Percentiles rank a stretch among this genome's conserved stretches.
Evolutionary conservation across 305 asterid species (phyloP).

Genomic region (Andrographis paniculata): DNA sequence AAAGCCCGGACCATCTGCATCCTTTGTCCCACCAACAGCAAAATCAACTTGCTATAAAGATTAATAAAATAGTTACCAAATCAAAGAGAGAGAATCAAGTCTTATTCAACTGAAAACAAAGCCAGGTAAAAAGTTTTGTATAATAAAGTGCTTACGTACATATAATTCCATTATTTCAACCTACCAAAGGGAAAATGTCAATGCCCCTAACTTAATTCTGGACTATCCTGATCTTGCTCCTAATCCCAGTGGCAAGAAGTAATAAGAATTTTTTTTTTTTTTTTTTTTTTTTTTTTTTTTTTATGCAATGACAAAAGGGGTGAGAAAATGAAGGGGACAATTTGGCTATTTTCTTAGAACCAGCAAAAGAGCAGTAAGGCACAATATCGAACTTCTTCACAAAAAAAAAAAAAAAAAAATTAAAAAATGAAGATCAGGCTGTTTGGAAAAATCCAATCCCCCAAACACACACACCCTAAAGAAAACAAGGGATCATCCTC

Average conservation of each 20-base stretch:
- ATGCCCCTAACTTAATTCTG: not conserved
- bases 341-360: no score
- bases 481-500: not conserved
- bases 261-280: no score
- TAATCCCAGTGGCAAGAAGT: not conserved
- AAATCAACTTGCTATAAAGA: not conserved
- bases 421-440: not conserved
- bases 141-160: not conserved
- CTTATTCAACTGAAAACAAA: not conserved
- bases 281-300: no score
- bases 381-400: no score
- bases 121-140: not conserved
- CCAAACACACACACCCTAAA: not conserved
- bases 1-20: not conserved
- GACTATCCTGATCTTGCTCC: not conserved
- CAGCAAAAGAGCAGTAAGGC: no score
- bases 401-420: no score
- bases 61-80: slow-evolving; percentile 7
- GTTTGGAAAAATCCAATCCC: not conserved
- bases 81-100: not conserved
- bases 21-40: not conserved
- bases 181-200: not conserved
- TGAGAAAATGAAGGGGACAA: no score
- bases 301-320: not conserved
- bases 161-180: not conserved